A percentile compares a stretch with the other conserved stretches of the same genome.
These are phyloP conservation scores for Cordia subcordata DNA, from an alignment of 257 asterid species.

Conservation along the genomic window DNA sequence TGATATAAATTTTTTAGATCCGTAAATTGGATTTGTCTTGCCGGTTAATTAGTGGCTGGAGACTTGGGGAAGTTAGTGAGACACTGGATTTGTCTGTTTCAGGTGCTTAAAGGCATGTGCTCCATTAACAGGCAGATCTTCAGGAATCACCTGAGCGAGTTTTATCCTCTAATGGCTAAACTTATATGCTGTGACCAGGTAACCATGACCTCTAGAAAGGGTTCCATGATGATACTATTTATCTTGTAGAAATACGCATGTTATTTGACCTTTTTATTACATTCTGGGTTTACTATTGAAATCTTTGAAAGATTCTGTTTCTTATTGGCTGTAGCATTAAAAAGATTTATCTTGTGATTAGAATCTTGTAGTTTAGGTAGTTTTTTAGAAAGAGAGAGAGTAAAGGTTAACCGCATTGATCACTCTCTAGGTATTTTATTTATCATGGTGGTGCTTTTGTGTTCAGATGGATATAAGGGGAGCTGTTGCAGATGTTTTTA, in stretches of 20 bases:
- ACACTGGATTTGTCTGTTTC: slow-evolving; percentile 28
- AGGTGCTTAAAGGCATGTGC: slow-evolving; percentile 90
- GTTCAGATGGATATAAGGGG: slow-evolving; percentile 91
- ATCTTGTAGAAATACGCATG: not conserved
- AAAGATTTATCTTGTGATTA: too few species aligned
- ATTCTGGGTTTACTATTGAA: too few species aligned
- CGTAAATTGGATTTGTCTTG: too few species aligned
- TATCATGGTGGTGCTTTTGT: not conserved
- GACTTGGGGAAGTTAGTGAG: not conserved
- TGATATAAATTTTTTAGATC: too few species aligned
- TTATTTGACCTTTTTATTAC: too few species aligned
- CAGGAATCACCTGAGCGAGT: slow-evolving; percentile 74
- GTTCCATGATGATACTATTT: not conserved
- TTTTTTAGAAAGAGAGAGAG: too few species aligned
- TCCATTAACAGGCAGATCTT: slow-evolving; percentile 70
- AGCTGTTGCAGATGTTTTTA: slow-evolving; percentile 80
- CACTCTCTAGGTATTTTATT: not conserved
- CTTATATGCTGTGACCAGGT: slow-evolving; percentile 98
- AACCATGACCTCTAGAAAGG: slow-evolving; percentile 19
- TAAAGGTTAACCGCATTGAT: too few species aligned
- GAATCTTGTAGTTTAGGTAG: too few species aligned
- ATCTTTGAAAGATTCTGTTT: too few species aligned
- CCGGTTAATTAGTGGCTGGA: not conserved
- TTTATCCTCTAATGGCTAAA: slow-evolving; percentile 87
- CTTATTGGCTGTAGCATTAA: too few species aligned